Conservation (phyloP, 345 rosid genomes). For the Gynandropsis gynandra region DNA sequence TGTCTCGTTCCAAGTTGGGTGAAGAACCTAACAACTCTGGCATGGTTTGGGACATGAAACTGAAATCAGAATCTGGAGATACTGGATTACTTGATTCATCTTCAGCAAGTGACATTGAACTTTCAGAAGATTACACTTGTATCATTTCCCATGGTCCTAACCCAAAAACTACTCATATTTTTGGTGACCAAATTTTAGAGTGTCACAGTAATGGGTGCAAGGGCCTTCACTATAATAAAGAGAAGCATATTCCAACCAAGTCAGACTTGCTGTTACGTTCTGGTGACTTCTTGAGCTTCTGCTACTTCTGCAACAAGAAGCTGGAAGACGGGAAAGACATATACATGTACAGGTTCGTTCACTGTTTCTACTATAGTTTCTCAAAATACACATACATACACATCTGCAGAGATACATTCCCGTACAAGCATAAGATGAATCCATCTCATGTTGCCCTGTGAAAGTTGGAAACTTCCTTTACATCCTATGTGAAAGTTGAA, state of each 20-base stretch:
- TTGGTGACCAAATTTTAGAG: slow-evolving; percentile 63
- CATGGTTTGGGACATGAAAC: neutral
- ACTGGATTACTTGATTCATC: slow-evolving; percentile 27
- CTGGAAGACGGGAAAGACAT: slow-evolving; percentile 60
- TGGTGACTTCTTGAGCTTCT: slow-evolving; percentile 53
- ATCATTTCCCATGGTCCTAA: slow-evolving; percentile 72
- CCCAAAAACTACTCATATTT: slow-evolving; percentile 78
- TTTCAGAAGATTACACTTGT: slow-evolving; percentile 74
- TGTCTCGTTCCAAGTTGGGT: slow-evolving; percentile 26
- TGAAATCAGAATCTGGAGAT: neutral
- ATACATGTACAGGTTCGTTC: slow-evolving; percentile 70
- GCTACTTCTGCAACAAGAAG: slow-evolving; percentile 64
- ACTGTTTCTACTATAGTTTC: neutral
- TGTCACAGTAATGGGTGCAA: slow-evolving; percentile 36
- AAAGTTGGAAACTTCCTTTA: too few relatives aligned
- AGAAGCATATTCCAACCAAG: slow-evolving; percentile 15
- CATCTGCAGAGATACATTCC: too few relatives aligned
- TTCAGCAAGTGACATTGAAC: slow-evolving; percentile 57
- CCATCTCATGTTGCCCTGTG: too few relatives aligned
- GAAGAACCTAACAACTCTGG: slow-evolving; percentile 23
- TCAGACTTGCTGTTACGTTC: slow-evolving; percentile 15
- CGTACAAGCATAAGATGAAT: too few relatives aligned
- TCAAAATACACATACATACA: too few relatives aligned
- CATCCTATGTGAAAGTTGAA: too few relatives aligned
- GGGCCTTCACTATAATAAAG: slow-evolving; percentile 13